Evolutionary conservation across 2,329 filamentous ascomycete genomes (phyloP).

Genomic region (Fusarium pseudonygamai): DNA sequence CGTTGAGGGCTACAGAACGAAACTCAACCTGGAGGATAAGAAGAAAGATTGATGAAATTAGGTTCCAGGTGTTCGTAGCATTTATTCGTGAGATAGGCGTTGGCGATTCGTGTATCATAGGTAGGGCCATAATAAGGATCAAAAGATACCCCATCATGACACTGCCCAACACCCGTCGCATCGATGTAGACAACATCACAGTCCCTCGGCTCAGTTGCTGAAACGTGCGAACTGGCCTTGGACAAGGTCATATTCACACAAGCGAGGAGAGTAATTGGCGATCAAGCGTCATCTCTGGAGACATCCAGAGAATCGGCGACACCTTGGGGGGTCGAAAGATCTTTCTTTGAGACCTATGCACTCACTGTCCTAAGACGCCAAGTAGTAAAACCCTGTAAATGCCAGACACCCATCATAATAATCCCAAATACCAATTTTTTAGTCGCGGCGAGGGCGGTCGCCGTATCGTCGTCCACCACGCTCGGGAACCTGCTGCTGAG

Average conservation of each 20-base stretch:
- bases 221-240: conserved; percentile 33
- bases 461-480: conserved; percentile 80
- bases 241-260: conserved; percentile 45
- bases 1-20: conserved; percentile 62
- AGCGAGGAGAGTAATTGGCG: conserved; percentile 67
- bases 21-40: conserved; percentile 35
- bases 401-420: conserved; percentile 53
- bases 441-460: conserved; percentile 63
- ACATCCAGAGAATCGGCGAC: conserved; percentile 80
- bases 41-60: background rate
- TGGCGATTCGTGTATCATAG: conserved; percentile 16
- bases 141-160: conserved; percentile 27
- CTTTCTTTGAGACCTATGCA: conserved; percentile 67
- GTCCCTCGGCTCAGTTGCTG: conserved; percentile 11
- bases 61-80: background rate
- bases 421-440: conserved; percentile 49
- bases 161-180: background rate
- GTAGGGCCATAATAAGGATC: conserved; percentile 13
- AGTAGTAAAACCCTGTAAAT: conserved; percentile 57
- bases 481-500: conserved; percentile 87
- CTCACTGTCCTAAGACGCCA: conserved; percentile 69
- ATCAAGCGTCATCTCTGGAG: conserved; percentile 86
- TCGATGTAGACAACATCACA: background rate
- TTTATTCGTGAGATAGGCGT: conserved; percentile 24
- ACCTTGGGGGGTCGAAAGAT: conserved; percentile 76